Base-by-base conservation (phyloP, 768 basidiomycete species). In the Trichaptum fuscoviolaceum region DNA sequence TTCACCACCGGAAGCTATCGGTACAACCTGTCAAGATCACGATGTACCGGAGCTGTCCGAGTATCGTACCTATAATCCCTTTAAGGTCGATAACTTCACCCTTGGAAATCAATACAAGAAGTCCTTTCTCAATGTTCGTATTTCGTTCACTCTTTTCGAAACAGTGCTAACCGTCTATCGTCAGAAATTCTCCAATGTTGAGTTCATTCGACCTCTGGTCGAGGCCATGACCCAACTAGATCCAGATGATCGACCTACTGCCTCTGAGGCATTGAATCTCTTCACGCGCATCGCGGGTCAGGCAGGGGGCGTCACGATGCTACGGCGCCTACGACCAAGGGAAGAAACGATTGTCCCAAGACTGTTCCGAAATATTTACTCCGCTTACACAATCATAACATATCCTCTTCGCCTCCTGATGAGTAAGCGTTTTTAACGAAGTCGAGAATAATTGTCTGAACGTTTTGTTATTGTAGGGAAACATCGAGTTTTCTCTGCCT, bases 51-150 rank as follows among this genome's bases (percentile, higher is more conserved):
- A 58, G 52, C 58, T 60, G 3, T 60, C 64, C 17, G 17, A 17
- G 17, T 25, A n/a, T 17, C 34, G n/a, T 10, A 52, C 76, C 0
- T 75, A 74, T 20, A 72, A 77, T 35, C 72, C 75, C 0, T 77
- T 73, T 68, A 76, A 73, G 63, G 26, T 73, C 0, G 77, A 77
- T 25, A 64, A 77, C 0, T 75, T 70, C 65, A 73, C 70, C 0
- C 69, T 75, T 0, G 76, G 75, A 2, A 67, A 74, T 24, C 35
- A 76, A 7, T 73, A 73, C 30, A 58, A 66, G 20, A 66, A 64
- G 8, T 58, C 25, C 2, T 25, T 58, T 10, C 20, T 58, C n/a
- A 10, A 58, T 7, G 57, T 64, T n/a, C 6, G 63, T 64, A n/a
- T 3, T 35, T 10, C 57, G n/a, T n/a, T n/a, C 20, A 26, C 2